Percentiles rank a stretch among this genome's conserved stretches.
Conservation (phyloP, 345 rosid genomes). For the Cardiospermum halicacabum region DNA sequence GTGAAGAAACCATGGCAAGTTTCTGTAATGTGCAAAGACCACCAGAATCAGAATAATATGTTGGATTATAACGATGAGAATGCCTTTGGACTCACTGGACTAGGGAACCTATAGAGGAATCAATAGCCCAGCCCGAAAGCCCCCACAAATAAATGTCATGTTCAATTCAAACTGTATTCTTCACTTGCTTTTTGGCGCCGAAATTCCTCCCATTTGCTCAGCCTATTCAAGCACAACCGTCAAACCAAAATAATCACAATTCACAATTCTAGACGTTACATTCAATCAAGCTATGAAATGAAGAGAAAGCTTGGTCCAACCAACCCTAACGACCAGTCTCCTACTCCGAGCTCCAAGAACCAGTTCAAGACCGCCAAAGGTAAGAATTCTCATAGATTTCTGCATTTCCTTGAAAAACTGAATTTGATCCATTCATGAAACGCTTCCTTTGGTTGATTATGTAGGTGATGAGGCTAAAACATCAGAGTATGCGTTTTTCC, state of each 20-base stretch:
- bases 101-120: no score
- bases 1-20: no score
- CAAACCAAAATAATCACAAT: not conserved
- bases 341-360: not conserved
- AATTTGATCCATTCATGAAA: not conserved
- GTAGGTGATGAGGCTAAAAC: slow-evolving; percentile 66
- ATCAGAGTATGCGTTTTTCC: slow-evolving; percentile 72
- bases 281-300: not conserved
- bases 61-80: no score
- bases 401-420: not conserved
- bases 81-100: no score
- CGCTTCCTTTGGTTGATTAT: not conserved
- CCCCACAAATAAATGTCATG: no score
- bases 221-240: not conserved
- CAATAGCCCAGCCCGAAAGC: no score
- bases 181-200: no score
- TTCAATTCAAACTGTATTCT: no score
- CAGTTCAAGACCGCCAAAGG: slow-evolving; percentile 5
- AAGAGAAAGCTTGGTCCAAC: not conserved
- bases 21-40: no score
- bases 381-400: not conserved
- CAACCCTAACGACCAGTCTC: not conserved
- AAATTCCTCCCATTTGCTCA: not conserved
- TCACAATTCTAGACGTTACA: not conserved
- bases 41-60: no score